These are phyloP conservation scores for Parathielavia appendiculata DNA, from an alignment of 495 filamentous ascomycete species.

Conservation along the genomic window DNA sequence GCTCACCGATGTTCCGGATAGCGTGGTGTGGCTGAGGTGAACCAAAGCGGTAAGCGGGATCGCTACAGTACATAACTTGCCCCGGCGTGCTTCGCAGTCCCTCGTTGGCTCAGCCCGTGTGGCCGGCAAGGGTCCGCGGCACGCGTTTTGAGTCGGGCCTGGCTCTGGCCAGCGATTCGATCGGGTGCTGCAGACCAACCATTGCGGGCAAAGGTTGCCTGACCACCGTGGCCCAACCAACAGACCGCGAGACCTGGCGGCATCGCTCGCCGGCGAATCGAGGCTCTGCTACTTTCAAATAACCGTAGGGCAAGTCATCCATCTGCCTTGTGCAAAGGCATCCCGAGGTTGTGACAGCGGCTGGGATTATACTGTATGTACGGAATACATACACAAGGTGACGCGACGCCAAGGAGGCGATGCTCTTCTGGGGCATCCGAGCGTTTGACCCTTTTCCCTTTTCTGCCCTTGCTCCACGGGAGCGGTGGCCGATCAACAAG, in stretches of 20 bases:
- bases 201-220: background rate
- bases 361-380: too few relatives aligned
- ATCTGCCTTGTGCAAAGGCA: too few relatives aligned
- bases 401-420: background rate
- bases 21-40: too few relatives aligned
- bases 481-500: slow-evolving; percentile 9
- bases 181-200: background rate
- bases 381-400: too few relatives aligned
- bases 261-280: background rate
- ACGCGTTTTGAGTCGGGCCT: slow-evolving; percentile 18
- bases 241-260: too few relatives aligned
- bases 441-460: slow-evolving; percentile 4
- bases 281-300: background rate
- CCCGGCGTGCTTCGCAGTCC: background rate
- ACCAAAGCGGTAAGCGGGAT: too few relatives aligned
- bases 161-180: slow-evolving; percentile 17
- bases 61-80: background rate
- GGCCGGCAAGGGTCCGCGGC: slow-evolving; percentile 11
- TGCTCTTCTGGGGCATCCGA: slow-evolving; percentile 7
- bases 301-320: too few relatives aligned
- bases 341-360: too few relatives aligned
- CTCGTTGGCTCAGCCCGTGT: slow-evolving; percentile 13
- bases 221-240: background rate
- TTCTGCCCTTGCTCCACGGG: slow-evolving; percentile 6
- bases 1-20: too few relatives aligned